phyloP scores from a whole-genome alignment of 306 rosid genomes.

The Abrus pulchellus region DNA sequence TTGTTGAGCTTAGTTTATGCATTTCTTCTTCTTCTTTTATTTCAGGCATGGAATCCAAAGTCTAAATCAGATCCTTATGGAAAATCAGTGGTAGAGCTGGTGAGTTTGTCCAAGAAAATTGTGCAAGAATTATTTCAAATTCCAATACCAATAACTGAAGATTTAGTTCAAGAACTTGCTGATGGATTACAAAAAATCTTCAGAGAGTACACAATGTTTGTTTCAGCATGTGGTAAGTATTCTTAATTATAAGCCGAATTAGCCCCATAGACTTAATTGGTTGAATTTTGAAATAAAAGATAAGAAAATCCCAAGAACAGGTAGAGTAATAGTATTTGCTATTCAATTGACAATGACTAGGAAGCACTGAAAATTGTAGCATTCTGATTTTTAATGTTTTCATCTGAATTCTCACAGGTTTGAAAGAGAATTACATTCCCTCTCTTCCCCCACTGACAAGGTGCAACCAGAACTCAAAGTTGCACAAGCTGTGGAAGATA shows the following conservation, averaged over 20 bases:
- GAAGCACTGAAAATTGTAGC: not conserved
- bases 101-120: slow-evolving; percentile 62
- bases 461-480: slow-evolving; percentile 78
- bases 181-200: slow-evolving; percentile 62
- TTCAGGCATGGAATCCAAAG: slow-evolving; percentile 96
- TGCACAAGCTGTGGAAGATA: slow-evolving; percentile 76
- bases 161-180: slow-evolving; percentile 75
- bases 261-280: not conserved
- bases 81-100: slow-evolving; percentile 76
- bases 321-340: not conserved
- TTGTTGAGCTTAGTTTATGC: not conserved
- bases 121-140: slow-evolving; percentile 81
- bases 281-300: not conserved
- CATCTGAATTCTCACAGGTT: slow-evolving; percentile 59
- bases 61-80: slow-evolving; percentile 87
- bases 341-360: not conserved
- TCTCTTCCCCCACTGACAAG: slow-evolving; percentile 89
- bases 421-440: slow-evolving; percentile 82
- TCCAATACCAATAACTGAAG: slow-evolving; percentile 77
- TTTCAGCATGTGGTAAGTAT: slow-evolving; percentile 72
- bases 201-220: slow-evolving; percentile 72
- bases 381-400: slow-evolving; percentile 29
- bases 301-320: not conserved
- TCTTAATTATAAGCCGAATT: not conserved
- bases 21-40: not conserved